Evolutionary conservation across 2,329 filamentous ascomycete genomes (phyloP).

Genomic region (Fusarium sp.): DNA sequence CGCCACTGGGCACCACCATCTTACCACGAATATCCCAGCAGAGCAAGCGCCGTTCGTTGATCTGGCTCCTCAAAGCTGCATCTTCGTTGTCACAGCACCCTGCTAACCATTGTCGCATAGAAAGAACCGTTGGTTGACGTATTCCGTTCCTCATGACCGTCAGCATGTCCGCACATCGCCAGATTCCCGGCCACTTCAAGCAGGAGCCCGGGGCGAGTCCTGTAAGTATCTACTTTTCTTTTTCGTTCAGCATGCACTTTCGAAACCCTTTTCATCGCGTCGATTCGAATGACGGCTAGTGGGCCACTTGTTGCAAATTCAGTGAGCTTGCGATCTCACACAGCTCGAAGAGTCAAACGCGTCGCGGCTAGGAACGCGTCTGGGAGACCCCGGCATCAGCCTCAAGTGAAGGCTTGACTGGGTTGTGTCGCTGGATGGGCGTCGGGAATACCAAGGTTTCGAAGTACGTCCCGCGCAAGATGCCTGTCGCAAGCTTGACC

Average conservation of each 20-base stretch:
- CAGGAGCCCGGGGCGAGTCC: conserved; percentile 48
- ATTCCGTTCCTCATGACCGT: conserved; percentile 44
- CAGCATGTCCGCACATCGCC: conserved; percentile 51
- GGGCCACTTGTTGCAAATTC: conserved; percentile 1
- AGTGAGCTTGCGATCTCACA: conserved; percentile 11
- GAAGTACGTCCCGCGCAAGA: conserved; percentile 36
- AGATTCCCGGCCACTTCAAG: conserved; percentile 51
- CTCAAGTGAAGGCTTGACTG: conserved; percentile 46
- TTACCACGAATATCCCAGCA: conserved; percentile 45
- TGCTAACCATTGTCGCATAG: conserved; percentile 38
- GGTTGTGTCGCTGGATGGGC: conserved; percentile 22
- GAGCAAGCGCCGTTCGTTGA: conserved; percentile 28
- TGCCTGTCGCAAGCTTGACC: conserved; percentile 63
- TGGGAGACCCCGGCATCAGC: conserved; percentile 35
- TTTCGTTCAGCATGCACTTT: conserved; percentile 7
- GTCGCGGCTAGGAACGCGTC: conserved; percentile 36
- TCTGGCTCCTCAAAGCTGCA: conserved; percentile 28
- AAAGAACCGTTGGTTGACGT: conserved; percentile 33
- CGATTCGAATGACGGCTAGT: conserved; percentile 6
- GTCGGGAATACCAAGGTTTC: conserved; percentile 43
- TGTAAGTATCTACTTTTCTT: conserved; percentile 47
- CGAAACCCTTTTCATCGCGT: neutral
- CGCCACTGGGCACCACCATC: conserved; percentile 39
- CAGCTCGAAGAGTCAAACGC: conserved; percentile 22
- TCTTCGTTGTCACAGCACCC: conserved; percentile 27